phyloP scores from a whole-genome alignment of 371 early-diverging fungal genomes.

The Mortierella sp. region DNA sequence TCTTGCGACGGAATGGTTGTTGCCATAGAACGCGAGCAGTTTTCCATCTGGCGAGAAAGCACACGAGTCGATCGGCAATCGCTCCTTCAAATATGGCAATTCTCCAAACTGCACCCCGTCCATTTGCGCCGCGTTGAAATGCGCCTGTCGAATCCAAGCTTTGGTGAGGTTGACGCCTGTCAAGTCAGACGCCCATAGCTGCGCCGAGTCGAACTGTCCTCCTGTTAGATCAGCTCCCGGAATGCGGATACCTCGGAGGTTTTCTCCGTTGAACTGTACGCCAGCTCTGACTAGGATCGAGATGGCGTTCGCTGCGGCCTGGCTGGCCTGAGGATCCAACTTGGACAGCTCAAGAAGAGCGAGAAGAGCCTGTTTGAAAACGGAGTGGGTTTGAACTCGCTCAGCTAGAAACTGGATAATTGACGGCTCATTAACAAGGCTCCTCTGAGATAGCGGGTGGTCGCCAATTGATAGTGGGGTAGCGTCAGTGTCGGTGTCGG shows the following conservation, averaged over 20 bases:
- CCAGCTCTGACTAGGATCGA: conserved; percentile 19
- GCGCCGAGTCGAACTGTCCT: conserved; percentile 16
- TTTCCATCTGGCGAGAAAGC: too few species aligned
- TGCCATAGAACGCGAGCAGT: too few species aligned
- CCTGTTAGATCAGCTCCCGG: conserved; percentile 7
- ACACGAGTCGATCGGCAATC: too few species aligned
- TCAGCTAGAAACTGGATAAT: background rate
- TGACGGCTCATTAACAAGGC: conserved; percentile 15
- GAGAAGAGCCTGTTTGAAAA: background rate
- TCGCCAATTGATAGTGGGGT: background rate
- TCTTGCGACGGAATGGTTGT: too few species aligned
- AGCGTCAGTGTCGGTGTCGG: background rate
- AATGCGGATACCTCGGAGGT: conserved; percentile 12
- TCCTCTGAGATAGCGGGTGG: background rate
- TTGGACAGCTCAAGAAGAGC: background rate
- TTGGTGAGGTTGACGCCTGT: too few species aligned
- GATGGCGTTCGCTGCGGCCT: background rate
- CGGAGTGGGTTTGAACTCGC: background rate
- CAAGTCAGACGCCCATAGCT: background rate
- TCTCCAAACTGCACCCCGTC: conserved; percentile 1
- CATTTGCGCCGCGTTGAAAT: conserved; percentile 14
- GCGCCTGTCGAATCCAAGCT: background rate
- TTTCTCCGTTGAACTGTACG: background rate
- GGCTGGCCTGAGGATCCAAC: background rate
- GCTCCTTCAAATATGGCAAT: background rate